Evolutionary conservation across 495 filamentous ascomycete genomes (phyloP).

Genomic region (Cetradonia linearis): DNA sequence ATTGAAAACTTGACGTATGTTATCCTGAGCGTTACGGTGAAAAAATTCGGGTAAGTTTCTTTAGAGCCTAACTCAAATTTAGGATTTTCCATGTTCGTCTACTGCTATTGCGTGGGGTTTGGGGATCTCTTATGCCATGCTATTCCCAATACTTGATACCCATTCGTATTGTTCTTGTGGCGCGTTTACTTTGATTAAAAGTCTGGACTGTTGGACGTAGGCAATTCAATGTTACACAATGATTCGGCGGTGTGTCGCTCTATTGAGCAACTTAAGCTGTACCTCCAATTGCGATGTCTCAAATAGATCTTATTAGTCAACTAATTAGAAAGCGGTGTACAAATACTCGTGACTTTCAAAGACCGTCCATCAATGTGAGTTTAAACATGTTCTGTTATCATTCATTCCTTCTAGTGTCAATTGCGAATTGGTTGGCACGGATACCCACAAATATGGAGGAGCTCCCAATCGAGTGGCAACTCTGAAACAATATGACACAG

Average conservation of each 20-base stretch:
- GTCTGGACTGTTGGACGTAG: background rate
- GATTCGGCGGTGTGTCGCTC: background rate
- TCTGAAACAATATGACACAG: background rate
- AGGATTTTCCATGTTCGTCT: background rate
- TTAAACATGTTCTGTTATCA: background rate
- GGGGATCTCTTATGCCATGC: background rate
- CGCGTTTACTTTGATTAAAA: background rate
- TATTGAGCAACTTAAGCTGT: background rate
- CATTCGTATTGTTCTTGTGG: background rate
- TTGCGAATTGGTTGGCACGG: background rate
- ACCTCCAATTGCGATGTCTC: background rate
- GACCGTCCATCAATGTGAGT: background rate
- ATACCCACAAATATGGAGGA: background rate
- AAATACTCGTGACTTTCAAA: background rate
- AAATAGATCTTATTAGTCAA: background rate
- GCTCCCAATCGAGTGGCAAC: background rate
- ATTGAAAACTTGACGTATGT: background rate
- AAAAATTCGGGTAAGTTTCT: background rate
- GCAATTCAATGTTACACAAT: too few species aligned
- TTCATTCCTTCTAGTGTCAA: background rate
- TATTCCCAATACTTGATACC: background rate
- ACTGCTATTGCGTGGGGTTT: background rate
- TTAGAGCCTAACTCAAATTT: background rate
- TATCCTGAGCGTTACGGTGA: background rate
- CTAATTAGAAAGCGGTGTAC: background rate